Evolutionary conservation across 768 basidiomycete genomes (phyloP), one percentile per base, ranked within the genome.

Genomic region (Mycena filopes): DNA sequence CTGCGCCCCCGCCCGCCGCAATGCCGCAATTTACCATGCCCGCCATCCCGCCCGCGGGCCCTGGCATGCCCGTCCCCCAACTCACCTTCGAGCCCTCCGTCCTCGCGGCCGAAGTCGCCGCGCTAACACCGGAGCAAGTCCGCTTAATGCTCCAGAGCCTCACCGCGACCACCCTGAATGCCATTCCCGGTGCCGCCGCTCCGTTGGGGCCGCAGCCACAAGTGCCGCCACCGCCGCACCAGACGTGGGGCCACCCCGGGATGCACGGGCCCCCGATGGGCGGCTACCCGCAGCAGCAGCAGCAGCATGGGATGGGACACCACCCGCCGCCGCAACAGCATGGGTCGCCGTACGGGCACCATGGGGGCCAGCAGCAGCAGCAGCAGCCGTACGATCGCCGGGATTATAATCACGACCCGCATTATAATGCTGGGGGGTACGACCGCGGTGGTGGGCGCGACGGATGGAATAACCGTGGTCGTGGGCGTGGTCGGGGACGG

Each of bases 51-150:
- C 51, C 60, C 67, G 20, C 56, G 18, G 54, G 33, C 9, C 63
- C 56, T 23, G 56, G 62, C 10, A 29, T 47, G 33, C 46, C 75
- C 69, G 60, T 69, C 31, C 72, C 76, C 15, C 79, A 74, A 33
- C 72, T 82, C 18, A 75, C 79, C 33, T 75, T 81, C 38, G 78
- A 83, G 64, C 79, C 85, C 21, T 77, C 84, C 16, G 83, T 84
- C 20, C 83, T 94, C 41, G 88, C 89, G 10, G 86, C 89, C 7
- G 89, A 92, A 71, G 86, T 93, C 8, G 89, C 92, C 8, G 82
- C 87, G 38, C 83, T 94, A 18, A 91, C 90, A 3, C 90, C 91
- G 0, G 92, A 91, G 51, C 92, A 93, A 73, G 87, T 94, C 40
- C 88, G 91, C 65, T 76, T 84, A 50, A 86, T 93, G 76, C 78